phyloP scores from a whole-genome alignment of 163 green algal species.

The Scenedesmus sp. region DNA sequence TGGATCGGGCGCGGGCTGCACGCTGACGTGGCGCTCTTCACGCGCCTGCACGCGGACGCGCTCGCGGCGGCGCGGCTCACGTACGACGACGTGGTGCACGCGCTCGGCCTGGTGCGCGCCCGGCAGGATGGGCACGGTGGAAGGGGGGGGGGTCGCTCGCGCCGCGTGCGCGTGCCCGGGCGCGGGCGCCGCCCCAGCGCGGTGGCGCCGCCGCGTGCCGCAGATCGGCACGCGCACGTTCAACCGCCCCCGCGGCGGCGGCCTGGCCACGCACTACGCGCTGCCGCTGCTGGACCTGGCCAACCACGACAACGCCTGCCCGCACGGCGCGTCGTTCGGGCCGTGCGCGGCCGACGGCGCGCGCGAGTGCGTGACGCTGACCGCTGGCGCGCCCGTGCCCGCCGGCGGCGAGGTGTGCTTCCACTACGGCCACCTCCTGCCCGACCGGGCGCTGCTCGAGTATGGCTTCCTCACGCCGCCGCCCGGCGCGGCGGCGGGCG shows the following conservation, averaged over 20 bases:
- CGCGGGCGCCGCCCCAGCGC: no score
- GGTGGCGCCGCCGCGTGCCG: background rate
- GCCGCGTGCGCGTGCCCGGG: no score
- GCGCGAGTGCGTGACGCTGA: constrained; percentile 26
- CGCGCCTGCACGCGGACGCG: background rate
- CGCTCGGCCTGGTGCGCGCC: constrained; percentile 25
- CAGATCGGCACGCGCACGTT: constrained; percentile 34
- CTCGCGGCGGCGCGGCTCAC: background rate
- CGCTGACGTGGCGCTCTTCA: constrained; percentile 19
- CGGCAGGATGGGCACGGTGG: no score
- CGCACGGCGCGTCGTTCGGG: constrained; percentile 6
- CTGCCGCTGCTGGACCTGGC: constrained; percentile 36
- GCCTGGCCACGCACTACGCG: background rate
- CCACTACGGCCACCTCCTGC: constrained; percentile 35
- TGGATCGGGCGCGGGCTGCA: constrained; percentile 30
- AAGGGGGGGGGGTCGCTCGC: no score
- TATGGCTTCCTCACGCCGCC: constrained; percentile 7
- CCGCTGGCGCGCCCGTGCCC: constrained; percentile 21
- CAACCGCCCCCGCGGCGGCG: constrained; percentile 1
- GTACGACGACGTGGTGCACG: constrained; percentile 24
- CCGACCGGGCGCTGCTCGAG: constrained; percentile 34
- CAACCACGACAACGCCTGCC: constrained; percentile 33
- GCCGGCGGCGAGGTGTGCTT: constrained; percentile 22
- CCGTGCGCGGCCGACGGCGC: constrained; percentile 18
- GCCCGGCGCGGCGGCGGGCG: background rate